Base-by-base conservation (phyloP, 148 eudicot genomes). In the Camellia granthamiana region DNA sequence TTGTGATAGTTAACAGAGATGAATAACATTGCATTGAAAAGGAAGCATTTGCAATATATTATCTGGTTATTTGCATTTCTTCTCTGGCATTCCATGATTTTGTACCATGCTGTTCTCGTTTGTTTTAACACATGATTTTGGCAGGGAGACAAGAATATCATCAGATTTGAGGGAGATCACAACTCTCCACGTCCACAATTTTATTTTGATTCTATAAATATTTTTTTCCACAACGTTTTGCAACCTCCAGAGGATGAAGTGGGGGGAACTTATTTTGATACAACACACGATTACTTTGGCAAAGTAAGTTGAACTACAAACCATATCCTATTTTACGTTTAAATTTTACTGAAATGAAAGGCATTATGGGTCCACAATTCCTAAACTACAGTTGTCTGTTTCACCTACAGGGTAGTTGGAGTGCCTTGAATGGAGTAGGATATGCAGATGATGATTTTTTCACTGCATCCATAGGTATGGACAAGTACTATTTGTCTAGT, bases 191-290 rank as follows among this genome's bases (percentile, higher is more conserved):
- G 94, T 80, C 94, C 91, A 74, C 92, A 88, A 60, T 96, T 96
- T 76, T 96, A 96, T 89, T 96, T 96, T 72, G 99, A 96, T 88
- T 96, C 99, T 18, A 91, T 96, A 78, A 92, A 94, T 80, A 96
- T 96, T 52, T 96, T 96, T 79, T 96, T 96, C 84, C 93, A 94
- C 80, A 96, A 96, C 81, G 93, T 96, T 77, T 85, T 96, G 89
- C 99, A 89, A 84, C 99, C 99, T 73, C 99, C 98, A 5, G 90
- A 86, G 75, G 94, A 90, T 78, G 98, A 86, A 81, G 85, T 81
- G 44, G 91, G 87, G 46, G 93, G 71, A 44, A 77, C 87, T 77
- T 91, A 85, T 74, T 86, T 87, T 65, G 93, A 91, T 75, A 79
- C 88, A 72, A 70, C 90, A 65, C 91, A 84, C 56, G 94, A 91